These are phyloP conservation scores for Aspergillus hortae DNA, from an alignment of 2,329 filamentous ascomycete genomes.

Conservation along the genomic window DNA sequence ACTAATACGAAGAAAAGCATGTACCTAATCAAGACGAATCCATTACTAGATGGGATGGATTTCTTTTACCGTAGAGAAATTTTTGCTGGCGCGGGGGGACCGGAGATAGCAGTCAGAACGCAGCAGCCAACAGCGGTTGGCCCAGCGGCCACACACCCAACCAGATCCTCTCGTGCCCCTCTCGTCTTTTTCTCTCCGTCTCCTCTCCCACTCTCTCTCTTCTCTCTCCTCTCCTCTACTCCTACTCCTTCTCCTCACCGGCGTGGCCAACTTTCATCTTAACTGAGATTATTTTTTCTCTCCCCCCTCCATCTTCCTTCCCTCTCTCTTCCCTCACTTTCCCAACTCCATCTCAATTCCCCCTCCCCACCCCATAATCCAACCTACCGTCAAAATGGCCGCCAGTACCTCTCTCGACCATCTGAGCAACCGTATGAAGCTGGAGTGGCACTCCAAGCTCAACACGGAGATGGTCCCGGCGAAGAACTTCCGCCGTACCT, in stretches of 20 bases:
- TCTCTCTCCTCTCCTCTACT: conserved; percentile 5
- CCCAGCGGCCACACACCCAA: conserved; percentile 23
- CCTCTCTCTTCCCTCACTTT: conserved; percentile 11
- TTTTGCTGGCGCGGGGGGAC: conserved; percentile 14
- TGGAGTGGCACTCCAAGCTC: conserved; percentile 71
- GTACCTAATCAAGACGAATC: neutral
- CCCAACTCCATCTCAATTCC: conserved; percentile 1
- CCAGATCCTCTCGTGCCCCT: conserved; percentile 1
- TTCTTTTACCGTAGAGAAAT: neutral
- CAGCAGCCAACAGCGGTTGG: neutral
- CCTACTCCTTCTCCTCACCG: conserved; percentile 13
- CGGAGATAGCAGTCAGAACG: conserved; percentile 20
- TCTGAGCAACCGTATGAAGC: conserved; percentile 70
- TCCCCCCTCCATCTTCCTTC: conserved; percentile 10
- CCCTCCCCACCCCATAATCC: conserved; percentile 5
- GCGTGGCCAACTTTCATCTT: conserved; percentile 13
- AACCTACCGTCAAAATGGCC: conserved; percentile 45
- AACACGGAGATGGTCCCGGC: conserved; percentile 84
- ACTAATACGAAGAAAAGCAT: neutral
- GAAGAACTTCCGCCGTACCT: conserved; percentile 90
- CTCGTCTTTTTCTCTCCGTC: neutral
- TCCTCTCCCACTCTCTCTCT: conserved; percentile 10
- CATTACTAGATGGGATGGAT: neutral
- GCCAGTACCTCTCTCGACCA: conserved; percentile 83
- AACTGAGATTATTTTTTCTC: conserved; percentile 8